These are phyloP conservation scores for Zea mays DNA, from an alignment of 176 grass and related monocot species.

Conservation along the genomic window Zm-B73-REFERENCE-NAM-5.0 NC_050098.1:192524001-192524500, in stretches of 20 bases:
- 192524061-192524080: conserved; percentile 79
- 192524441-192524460: background rate
- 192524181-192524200: conserved; percentile 56
- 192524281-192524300: conserved; percentile 38
- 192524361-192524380: background rate
- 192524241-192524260: conserved; percentile 56
- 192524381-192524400: background rate
- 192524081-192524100: conserved; percentile 88
- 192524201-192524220: conserved; percentile 51
- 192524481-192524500: background rate
- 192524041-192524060: conserved; percentile 73
- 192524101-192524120: conserved; percentile 44
- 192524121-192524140: conserved; percentile 13
- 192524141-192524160: conserved; percentile 1
- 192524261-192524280: conserved; percentile 45
- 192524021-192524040: conserved; percentile 75
- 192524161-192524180: conserved; percentile 39
- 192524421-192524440: background rate
- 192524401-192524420: background rate
- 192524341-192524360: background rate
- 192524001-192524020: conserved; percentile 86
- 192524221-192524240: conserved; percentile 48
- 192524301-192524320: conserved; percentile 53
- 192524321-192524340: background rate
- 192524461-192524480: background rate